Evolutionary conservation across 2,329 filamentous ascomycete genomes (phyloP), one percentile per base, ranked within the genome.

Genomic region (Sclerotinia nivalis): DNA sequence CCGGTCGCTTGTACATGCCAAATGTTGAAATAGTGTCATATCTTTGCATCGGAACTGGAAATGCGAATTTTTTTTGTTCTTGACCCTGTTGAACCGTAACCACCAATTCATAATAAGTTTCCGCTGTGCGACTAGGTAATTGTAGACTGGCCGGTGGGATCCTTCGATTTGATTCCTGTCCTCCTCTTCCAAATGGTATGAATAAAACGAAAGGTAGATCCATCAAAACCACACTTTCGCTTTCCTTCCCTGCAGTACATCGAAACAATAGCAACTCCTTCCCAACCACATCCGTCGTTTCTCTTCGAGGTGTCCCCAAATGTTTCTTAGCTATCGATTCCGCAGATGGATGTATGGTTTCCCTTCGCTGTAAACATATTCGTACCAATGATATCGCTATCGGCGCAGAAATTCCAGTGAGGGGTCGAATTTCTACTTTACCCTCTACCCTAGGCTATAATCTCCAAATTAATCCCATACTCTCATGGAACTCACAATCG

Each of bases 1-100:
- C 95, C 22, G 94, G 95, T 68, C 93, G 91, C 82, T 98, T 98
- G 84, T 98, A 99, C 96, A 98, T 98, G 81, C 96, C 96, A 82
- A 99, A 99, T 1, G 96, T 98, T 55, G 94, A 97, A 62, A 99
- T 84, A 1, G 95, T 99, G 80, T 99, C 96, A 83, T 98, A 99
- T 78, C 96, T 87, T 74, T 93, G 89, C 75, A 99, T 88, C 1
- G 95, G 95, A 52, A 98, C 91, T 1, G 96, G 93, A 75, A 97
- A 97, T 6, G 89, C 85, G 81, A 96, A 96, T 81, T 96, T 96
- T 81, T 92, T 93, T 81, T 97, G 93, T 72, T 92, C 89, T 76
- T 91, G 90, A 4, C 94, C 93, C 81, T 98, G 95, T 78, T 98
- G 95, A 31, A 99, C 91, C 66, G 91, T 97, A 66, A 99, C 96